Evolutionary conservation across 169 alveolate genomes (phyloP).

Genomic region (Cyclospora cayetanensis): DNA sequence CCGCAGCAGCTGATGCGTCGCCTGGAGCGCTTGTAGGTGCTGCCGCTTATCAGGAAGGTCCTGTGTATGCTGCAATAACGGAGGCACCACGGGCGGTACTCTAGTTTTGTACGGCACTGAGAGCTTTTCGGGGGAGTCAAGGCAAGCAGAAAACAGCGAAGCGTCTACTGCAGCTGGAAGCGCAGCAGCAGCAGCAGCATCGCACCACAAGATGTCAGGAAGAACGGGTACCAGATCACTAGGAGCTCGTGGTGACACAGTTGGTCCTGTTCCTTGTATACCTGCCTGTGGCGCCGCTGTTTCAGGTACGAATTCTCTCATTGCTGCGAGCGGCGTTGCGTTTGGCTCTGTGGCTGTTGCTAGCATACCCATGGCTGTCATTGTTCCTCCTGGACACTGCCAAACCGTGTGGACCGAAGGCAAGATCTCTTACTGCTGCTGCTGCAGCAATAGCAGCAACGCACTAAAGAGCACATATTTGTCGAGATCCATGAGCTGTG

Average conservation of each 20-base stretch:
- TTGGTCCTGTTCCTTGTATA: neutral
- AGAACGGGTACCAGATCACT: neutral
- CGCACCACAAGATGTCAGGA: constrained; percentile 14
- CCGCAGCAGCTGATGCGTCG: constrained; percentile 17
- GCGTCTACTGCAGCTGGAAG: neutral
- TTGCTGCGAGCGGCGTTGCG: neutral
- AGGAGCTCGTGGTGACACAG: neutral
- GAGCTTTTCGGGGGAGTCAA: constrained; percentile 19
- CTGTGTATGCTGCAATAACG: neutral
- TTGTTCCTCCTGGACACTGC: too few relatives aligned
- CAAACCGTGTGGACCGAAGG: too few relatives aligned
- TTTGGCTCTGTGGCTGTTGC: neutral
- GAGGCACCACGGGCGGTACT: constrained; percentile 27
- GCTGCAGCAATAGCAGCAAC: too few relatives aligned
- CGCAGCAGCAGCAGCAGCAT: constrained; percentile 1
- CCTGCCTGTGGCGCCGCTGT: neutral
- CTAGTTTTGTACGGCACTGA: constrained; percentile 11
- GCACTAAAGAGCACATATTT: too few relatives aligned
- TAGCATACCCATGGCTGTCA: neutral
- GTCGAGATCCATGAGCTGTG: too few relatives aligned
- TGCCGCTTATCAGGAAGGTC: neutral
- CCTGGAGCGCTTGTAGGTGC: neutral
- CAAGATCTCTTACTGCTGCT: too few relatives aligned
- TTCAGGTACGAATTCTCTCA: too few relatives aligned
- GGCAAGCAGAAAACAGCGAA: constrained; percentile 17